phyloP scores from a whole-genome alignment of 106 monocot species.

The Acanthochlamys bracteata region DNA sequence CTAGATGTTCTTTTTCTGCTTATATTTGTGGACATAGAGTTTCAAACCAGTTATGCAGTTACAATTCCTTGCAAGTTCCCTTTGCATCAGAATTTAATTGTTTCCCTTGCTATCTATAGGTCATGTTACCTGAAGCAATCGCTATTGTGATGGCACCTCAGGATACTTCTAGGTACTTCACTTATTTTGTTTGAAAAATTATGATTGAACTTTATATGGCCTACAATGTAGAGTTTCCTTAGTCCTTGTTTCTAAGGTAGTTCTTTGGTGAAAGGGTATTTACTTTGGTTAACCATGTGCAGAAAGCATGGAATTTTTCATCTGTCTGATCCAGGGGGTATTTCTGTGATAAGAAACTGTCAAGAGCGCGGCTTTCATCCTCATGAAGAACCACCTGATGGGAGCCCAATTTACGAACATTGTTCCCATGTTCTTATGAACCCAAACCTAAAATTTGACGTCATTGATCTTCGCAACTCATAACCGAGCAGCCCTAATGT shows the following conservation, averaged over 20 bases:
- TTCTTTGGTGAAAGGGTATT: background rate
- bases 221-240: no score
- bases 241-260: no score
- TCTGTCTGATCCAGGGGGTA: constrained; percentile 67
- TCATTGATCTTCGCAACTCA: constrained; percentile 59
- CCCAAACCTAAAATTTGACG: constrained; percentile 52
- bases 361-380: constrained; percentile 86
- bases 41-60: no score
- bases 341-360: constrained; percentile 72
- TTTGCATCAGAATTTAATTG: no score
- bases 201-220: constrained; percentile 1
- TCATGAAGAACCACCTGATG: constrained; percentile 70
- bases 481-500: background rate
- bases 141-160: constrained; percentile 99
- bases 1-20: no score
- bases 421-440: constrained; percentile 89
- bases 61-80: no score
- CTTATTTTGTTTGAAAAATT: no score
- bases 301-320: constrained; percentile 98
- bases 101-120: constrained; percentile 44
- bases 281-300: constrained; percentile 1
- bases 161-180: constrained; percentile 70
- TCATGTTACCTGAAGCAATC: constrained; percentile 99
- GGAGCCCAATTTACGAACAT: constrained; percentile 73
- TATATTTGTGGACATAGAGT: no score